Percentiles rank a stretch among this genome's conserved stretches.
Evolutionary conservation across 148 eudicot genomes (phyloP).

Genomic region (Chenopodium suecicum): DNA sequence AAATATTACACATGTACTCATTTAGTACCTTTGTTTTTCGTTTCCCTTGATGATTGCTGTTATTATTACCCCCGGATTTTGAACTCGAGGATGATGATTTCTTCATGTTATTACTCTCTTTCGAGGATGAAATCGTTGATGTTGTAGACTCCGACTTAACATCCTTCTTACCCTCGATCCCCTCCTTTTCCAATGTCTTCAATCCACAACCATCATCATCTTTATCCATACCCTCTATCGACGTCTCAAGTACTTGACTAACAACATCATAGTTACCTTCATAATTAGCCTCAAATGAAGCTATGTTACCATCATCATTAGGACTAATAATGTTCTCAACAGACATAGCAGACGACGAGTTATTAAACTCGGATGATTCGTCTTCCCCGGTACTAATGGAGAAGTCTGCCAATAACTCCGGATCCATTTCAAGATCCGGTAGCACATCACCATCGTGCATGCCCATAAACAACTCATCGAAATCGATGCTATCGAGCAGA

Average conservation of each 20-base stretch:
- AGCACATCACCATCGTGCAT: constrained; percentile 34
- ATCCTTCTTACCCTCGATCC: constrained; percentile 25
- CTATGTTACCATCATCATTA: constrained; percentile 25
- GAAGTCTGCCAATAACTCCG: constrained; percentile 40
- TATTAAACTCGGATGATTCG: constrained; percentile 16
- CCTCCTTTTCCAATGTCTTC: neutral
- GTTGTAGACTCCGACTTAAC: neutral
- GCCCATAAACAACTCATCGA: constrained; percentile 53
- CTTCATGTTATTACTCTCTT: constrained; percentile 21
- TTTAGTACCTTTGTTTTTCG: constrained; percentile 41
- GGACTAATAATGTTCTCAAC: constrained; percentile 30
- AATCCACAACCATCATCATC: neutral
- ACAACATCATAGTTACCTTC: neutral
- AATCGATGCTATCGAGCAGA: constrained; percentile 51
- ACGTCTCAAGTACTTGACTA: neutral
- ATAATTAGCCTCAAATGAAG: constrained; percentile 6
- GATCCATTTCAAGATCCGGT: constrained; percentile 46
- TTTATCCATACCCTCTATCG: constrained; percentile 1
- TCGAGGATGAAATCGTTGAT: constrained; percentile 16
- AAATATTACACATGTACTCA: neutral
- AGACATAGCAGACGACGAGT: constrained; percentile 27
- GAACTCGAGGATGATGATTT: constrained; percentile 23
- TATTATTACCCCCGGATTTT: constrained; percentile 15
- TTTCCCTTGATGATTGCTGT: constrained; percentile 32
- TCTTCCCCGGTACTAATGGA: constrained; percentile 33